A percentile compares a stretch with the other conserved stretches of the same genome.
Evolutionary conservation across 1,284 basidiomycete species (phyloP).

Genomic region (Mrakiaceae sp.): DNA sequence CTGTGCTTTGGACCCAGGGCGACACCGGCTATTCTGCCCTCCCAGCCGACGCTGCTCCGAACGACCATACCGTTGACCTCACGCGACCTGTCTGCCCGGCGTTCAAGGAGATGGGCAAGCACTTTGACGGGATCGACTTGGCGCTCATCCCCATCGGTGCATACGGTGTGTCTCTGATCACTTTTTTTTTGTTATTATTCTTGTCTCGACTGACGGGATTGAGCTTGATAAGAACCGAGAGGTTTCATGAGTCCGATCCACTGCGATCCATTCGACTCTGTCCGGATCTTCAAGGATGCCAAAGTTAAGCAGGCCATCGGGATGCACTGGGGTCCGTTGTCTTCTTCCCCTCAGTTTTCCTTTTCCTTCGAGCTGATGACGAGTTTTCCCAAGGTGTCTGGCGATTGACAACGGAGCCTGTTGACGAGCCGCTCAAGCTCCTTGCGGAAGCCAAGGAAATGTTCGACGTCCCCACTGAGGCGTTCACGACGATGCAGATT

Average conservation of each 20-base stretch:
- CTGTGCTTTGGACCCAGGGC: constrained; percentile 50
- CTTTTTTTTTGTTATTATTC: background rate
- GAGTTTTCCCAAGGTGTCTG: constrained; percentile 13
- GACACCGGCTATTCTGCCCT: constrained; percentile 49
- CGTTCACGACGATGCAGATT: constrained; percentile 3
- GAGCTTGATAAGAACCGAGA: constrained; percentile 42
- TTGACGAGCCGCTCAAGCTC: constrained; percentile 13
- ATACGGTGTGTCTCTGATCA: constrained; percentile 9
- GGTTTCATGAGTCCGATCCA: constrained; percentile 49
- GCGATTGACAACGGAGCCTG: constrained; percentile 9
- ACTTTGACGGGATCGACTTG: constrained; percentile 46
- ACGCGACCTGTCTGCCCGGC: constrained; percentile 49
- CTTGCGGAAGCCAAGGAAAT: constrained; percentile 4
- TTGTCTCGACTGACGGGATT: too few species aligned
- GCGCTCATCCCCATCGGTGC: constrained; percentile 52
- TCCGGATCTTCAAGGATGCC: constrained; percentile 50
- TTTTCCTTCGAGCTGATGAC: background rate
- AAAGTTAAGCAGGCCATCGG: constrained; percentile 28
- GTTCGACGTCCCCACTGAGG: background rate
- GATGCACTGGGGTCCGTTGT: background rate
- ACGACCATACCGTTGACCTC: constrained; percentile 34
- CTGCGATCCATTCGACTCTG: constrained; percentile 50
- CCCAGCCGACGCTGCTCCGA: constrained; percentile 17
- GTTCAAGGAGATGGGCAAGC: constrained; percentile 53
- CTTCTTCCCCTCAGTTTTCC: background rate